Conservation (phyloP, 208 protist species). For the Leptomonas pyrrhocoris region DNA sequence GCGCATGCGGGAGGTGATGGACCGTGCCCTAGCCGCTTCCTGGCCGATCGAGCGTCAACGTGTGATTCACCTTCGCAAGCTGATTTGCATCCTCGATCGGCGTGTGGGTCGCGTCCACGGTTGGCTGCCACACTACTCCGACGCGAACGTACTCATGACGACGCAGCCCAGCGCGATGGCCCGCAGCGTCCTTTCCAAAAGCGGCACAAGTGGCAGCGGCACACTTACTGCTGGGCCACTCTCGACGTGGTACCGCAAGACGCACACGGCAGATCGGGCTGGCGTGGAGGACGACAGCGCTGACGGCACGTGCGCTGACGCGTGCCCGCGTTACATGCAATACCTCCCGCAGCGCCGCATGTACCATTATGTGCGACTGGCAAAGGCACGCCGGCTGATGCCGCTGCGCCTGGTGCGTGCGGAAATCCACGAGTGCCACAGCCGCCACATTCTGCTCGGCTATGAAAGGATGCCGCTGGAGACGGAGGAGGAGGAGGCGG, state of each 20-base stretch:
- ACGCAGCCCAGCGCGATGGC: background rate
- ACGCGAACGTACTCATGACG: conserved; percentile 56
- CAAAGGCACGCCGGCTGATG: conserved; percentile 56
- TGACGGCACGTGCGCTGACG: conserved; percentile 4
- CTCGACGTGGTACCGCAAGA: conserved; percentile 21
- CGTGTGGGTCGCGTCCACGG: conserved; percentile 54
- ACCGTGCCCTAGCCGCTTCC: conserved; percentile 31
- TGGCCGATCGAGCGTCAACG: conserved; percentile 77
- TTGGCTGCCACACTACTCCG: conserved; percentile 79
- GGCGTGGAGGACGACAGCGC: conserved; percentile 5
- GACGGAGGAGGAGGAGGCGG: background rate
- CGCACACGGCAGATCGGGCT: background rate
- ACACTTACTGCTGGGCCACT: conserved; percentile 5
- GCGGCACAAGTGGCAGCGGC: background rate
- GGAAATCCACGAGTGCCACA: conserved; percentile 40
- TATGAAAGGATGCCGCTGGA: conserved; percentile 50
- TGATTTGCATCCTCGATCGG: conserved; percentile 79
- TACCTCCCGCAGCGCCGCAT: conserved; percentile 45
- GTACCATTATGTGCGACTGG: conserved; percentile 69
- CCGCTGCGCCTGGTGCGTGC: conserved; percentile 63
- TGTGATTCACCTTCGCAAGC: conserved; percentile 74
- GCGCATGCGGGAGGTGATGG: conserved; percentile 35
- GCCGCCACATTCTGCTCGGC: conserved; percentile 71
- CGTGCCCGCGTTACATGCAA: conserved; percentile 34
- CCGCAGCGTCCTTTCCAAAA: background rate